phyloP scores from a whole-genome alignment of 192 early-diverging fungal species.

The Dissophora globulifera region DNA sequence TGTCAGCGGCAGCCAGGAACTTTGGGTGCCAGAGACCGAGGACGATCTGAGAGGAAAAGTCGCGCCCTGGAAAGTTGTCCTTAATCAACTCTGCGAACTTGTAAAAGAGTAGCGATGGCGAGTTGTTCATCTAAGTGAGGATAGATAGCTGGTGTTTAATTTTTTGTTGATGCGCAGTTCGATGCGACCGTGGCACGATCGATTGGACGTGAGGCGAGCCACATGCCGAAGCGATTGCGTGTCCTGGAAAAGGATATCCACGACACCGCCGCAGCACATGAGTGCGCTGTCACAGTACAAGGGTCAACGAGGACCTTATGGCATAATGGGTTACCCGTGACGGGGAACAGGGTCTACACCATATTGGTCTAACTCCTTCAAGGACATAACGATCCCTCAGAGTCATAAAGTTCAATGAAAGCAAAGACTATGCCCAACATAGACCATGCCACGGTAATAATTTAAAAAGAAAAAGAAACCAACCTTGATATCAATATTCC shows the following conservation, averaged over 20 bases:
- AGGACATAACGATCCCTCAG: too few relatives aligned
- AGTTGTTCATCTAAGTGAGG: slow-evolving; percentile 43
- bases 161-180: neutral
- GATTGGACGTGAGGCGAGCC: slow-evolving; percentile 6
- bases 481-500: slow-evolving; percentile 69
- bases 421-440: too few relatives aligned
- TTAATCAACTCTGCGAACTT: slow-evolving; percentile 40
- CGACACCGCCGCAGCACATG: too few relatives aligned
- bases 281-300: too few relatives aligned
- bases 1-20: slow-evolving; percentile 57
- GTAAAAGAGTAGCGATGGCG: slow-evolving; percentile 26
- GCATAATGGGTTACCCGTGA: too few relatives aligned
- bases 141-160: neutral
- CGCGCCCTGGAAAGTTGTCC: slow-evolving; percentile 45
- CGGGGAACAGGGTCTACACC: too few relatives aligned
- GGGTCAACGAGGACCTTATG: too few relatives aligned
- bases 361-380: too few relatives aligned
- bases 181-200: neutral
- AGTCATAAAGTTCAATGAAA: too few relatives aligned
- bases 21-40: slow-evolving; percentile 67
- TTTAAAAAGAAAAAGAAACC: neutral
- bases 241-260: too few relatives aligned
- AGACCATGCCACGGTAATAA: neutral
- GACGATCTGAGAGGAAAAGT: slow-evolving; percentile 57
- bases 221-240: too few relatives aligned